Evolutionary conservation across 2,329 filamentous ascomycete species (phyloP).

Genomic region (Sporothrix sp.): DNA sequence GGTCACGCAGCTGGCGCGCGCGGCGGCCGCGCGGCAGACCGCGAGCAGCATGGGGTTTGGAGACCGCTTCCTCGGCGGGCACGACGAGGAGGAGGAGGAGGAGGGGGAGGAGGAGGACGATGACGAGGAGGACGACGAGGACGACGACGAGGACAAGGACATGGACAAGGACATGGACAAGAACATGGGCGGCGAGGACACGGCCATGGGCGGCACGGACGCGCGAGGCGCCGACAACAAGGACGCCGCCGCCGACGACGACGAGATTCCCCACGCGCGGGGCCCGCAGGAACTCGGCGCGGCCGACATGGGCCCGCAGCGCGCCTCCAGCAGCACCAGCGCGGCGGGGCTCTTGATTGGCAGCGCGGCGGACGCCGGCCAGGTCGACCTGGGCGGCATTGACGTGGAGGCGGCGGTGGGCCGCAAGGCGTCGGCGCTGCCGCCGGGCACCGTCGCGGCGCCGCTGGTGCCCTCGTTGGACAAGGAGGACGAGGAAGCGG

Average conservation of each 20-base stretch:
- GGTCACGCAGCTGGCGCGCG: conserved; percentile 47
- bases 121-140: not conserved
- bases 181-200: conserved; percentile 6
- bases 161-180: not conserved
- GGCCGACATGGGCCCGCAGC: conserved; percentile 74
- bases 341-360: conserved; percentile 7
- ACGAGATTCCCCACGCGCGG: conserved; percentile 67
- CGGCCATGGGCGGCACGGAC: conserved; percentile 3
- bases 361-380: conserved; percentile 24
- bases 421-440: conserved; percentile 30
- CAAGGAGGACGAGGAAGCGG: conserved; percentile 17
- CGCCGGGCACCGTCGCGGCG: conserved; percentile 15
- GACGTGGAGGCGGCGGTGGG: conserved; percentile 54
- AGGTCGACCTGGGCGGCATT: conserved; percentile 43
- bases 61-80: not conserved
- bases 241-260: conserved; percentile 26
- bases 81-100: conserved; percentile 6
- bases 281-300: conserved; percentile 79
- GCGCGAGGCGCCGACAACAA: conserved; percentile 9
- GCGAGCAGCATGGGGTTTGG: conserved; percentile 12
- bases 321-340: conserved; percentile 26
- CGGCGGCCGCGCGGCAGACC: conserved; percentile 25
- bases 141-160: conserved; percentile 8
- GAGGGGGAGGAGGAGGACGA: conserved; percentile 8
- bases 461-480: conserved; percentile 8